Evolutionary conservation across 2,329 filamentous ascomycete genomes (phyloP).

Genomic region (Colletotrichum theobromicola): DNA sequence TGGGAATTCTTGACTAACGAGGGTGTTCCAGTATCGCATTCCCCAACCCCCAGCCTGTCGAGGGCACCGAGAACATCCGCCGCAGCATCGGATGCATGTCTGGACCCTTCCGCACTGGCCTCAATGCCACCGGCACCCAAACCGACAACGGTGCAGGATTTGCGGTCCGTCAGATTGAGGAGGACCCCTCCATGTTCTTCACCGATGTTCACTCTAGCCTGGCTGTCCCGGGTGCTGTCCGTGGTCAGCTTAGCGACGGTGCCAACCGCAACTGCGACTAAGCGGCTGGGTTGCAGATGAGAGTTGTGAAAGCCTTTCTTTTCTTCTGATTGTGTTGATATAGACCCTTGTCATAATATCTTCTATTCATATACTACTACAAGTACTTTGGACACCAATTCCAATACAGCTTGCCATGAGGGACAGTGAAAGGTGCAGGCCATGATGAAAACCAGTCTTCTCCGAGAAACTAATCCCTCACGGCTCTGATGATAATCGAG

Average conservation of each 20-base stretch:
- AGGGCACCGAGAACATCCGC: constrained; percentile 33
- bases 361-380: not conserved
- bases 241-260: constrained; percentile 48
- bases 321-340: not conserved
- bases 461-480: too few relatives aligned
- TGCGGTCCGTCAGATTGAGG: constrained; percentile 54
- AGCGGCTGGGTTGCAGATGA: not conserved
- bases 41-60: constrained; percentile 47
- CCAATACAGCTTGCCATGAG: too few relatives aligned
- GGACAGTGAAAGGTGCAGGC: too few relatives aligned
- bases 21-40: constrained; percentile 43
- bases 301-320: not conserved
- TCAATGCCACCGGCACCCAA: constrained; percentile 28
- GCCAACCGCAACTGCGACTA: constrained; percentile 8
- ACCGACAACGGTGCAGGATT: constrained; percentile 47
- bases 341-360: not conserved
- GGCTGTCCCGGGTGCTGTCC: constrained; percentile 54
- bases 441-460: too few relatives aligned
- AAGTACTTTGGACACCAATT: not conserved
- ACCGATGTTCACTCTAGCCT: constrained; percentile 56
- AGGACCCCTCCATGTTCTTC: constrained; percentile 55
- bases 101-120: constrained; percentile 39
- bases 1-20: not conserved
- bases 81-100: constrained; percentile 45
- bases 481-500: too few relatives aligned